Evolutionary conservation across 139 green algal species (phyloP), one percentile per base, ranked within the genome.

Genomic region (Eudorina sp.): DNA sequence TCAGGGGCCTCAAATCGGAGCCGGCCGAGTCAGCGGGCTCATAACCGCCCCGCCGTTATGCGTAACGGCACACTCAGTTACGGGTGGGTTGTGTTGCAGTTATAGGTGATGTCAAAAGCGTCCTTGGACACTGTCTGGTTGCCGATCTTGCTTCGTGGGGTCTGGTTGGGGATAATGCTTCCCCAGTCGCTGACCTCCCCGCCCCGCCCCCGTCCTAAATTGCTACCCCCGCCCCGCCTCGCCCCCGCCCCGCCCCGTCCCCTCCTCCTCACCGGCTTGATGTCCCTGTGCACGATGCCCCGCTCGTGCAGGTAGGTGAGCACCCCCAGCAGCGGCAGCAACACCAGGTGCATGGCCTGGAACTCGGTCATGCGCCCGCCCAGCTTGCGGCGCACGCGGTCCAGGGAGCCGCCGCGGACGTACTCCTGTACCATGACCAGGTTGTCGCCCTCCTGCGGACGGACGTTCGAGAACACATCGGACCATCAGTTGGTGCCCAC

Each of bases 381-480:
- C 68, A 77, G 68, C 68, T 77, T 77, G 68, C 68, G 68, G 18
- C 88, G 79, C 62, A 91, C 53, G 43, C 64, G 73, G 81, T 91
- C 88, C 40, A 92, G 86, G 74, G 88, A 83, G 34, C 90, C 90
- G n/a, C 90, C 90, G 45, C 89, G 73, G 18, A 85, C 68, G 74
- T 92, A 92, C 83, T 92, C 90, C 86, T 88, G 86, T 8, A 92
- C 90, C 90, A 92, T 76, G 27, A 88, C 70, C 29, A 86, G 27
- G 14, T 58, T 76, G 58, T 75, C 45, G 43, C n/a, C 41, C 58
- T 76, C 62, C 62, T 76, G 80, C 19, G 68, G 36, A 66, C n/a
- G n/a, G n/a, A n/a, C n/a, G n/a, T n/a, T n/a, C n/a, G n/a, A n/a
- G n/a, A n/a, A n/a, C n/a, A n/a, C n/a, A n/a, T n/a, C n/a, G n/a